Percentiles rank a stretch among this genome's conserved stretches.
These are phyloP conservation scores for Madurella mycetomatis DNA, from an alignment of 2,329 filamentous ascomycete genomes.

Conservation along the genomic window DNA sequence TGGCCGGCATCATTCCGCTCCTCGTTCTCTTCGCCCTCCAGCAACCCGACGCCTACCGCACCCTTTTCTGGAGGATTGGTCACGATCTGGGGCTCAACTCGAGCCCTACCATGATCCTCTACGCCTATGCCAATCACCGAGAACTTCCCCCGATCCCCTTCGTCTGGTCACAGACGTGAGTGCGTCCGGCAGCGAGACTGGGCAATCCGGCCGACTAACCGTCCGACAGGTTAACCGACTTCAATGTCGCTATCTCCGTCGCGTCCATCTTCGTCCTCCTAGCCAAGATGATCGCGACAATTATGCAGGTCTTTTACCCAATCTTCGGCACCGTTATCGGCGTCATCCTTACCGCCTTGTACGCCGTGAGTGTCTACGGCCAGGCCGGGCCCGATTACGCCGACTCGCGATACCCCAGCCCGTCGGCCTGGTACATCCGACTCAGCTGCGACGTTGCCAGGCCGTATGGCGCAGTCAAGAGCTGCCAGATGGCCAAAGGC, in stretches of 20 bases:
- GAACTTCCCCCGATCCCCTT: constrained; percentile 59
- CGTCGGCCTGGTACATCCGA: constrained; percentile 69
- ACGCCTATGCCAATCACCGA: constrained; percentile 67
- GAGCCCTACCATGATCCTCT: constrained; percentile 63
- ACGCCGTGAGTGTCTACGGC: constrained; percentile 61
- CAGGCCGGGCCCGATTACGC: constrained; percentile 70
- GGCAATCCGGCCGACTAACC: background rate
- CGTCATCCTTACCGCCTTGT: constrained; percentile 55
- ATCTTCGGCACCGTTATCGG: constrained; percentile 58
- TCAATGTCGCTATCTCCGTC: constrained; percentile 72
- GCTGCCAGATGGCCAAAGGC: constrained; percentile 65
- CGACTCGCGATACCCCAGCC: constrained; percentile 58
- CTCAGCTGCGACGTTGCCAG: constrained; percentile 62
- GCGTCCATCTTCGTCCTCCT: constrained; percentile 72
- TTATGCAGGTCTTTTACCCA: constrained; percentile 68
- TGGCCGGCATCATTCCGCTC: constrained; percentile 58
- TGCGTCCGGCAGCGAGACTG: background rate
- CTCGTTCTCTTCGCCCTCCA: constrained; percentile 70
- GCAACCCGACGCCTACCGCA: constrained; percentile 68
- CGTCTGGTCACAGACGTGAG: constrained; percentile 70
- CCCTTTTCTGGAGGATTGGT: constrained; percentile 68
- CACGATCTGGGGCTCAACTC: constrained; percentile 69
- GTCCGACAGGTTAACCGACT: constrained; percentile 64
- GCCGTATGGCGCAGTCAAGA: constrained; percentile 48
- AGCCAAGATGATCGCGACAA: constrained; percentile 62